Evolutionary conservation across 2,329 filamentous ascomycete genomes (phyloP), one percentile per base, ranked within the genome.

Genomic region (Penicillium sp.): DNA sequence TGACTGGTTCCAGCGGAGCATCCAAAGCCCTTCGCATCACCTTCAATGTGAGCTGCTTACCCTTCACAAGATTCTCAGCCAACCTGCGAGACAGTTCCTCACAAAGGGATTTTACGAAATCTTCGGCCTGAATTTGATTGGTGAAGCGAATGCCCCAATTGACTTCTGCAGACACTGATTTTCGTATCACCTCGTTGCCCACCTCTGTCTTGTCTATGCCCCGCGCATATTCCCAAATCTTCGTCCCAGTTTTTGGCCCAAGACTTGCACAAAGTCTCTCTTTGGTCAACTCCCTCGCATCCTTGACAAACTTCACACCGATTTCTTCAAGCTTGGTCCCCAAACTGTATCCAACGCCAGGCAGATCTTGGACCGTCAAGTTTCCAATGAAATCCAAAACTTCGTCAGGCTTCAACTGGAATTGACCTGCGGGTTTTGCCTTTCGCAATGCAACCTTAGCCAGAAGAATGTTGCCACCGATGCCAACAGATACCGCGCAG

Each of bases 71-170:
- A 64, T 96, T 89, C 54, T 90, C 87, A 24, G 90, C 63, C 13
- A 98, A 72, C 1, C 93, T 80, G 47, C 84, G 85, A 58, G 90
- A 84, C 5, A 98, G 73, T 67, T 98, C 93, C 47, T 84, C 84
- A 62, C 88, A 93, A 0, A 98, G 73, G 55, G 88, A 93, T 52
- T 82, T 75, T 28, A 97, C 79, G 65, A 98, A 98, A 55, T 94
- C 88, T 50, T 97, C 91, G 0, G 90, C 90, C 68, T 98, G 91
- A n/a, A 81, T 78, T 62, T 96, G 89, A 51, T 80, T 94, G 57
- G 93, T 82, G 64, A 98, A 98, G 5, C 93, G 84, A 47, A 98
- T 95, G 3, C 94, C 93, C 93, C 93, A 98, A 60, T 93, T 98
- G 53, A 98, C 89, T 66, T 98, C 93, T 1, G 91, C 91, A 2